Base-by-base conservation (phyloP, 768 basidiomycete genomes). In the Leccinellum albellum region DNA sequence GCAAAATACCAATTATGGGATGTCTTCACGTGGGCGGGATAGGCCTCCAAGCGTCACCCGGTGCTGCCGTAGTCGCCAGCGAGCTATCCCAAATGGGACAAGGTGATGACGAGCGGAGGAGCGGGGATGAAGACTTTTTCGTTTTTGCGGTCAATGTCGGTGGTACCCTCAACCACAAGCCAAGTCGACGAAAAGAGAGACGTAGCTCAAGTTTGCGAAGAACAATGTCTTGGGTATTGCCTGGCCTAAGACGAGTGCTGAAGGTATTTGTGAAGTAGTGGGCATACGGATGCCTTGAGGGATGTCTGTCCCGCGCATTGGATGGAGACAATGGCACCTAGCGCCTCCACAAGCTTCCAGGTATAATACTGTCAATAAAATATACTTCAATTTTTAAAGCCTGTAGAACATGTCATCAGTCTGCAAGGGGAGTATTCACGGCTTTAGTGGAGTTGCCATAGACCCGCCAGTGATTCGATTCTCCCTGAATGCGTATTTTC, bases 391-490 rank as follows among this genome's bases (percentile, higher is more conserved):
- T 32, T 4, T 32, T 32, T 13, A 4, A 13, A 32, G 12, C 31
- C 4, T 32, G 31, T 12, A 8, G 29, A 29, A 29, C 10, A 29
- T 29, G 29, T 9, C 29, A 10, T 29, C 29, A 10, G 29, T 29
- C 29, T 32, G 31, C 13, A 32, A 13, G 31, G 14, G 14, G 33
- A 33, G 15, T 33, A 6, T 3, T 3, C 44, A 45, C 6, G 46
- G 77, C 79, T 80, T 81, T 77, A 81, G 79, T 82, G 79, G 80
- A 78, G 81, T 82, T 82, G 80, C 79, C 80, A 81, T 83, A 85
- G 86, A 87, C 84, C 86, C 86, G 86, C 86, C 86, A 86, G 48
- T 85, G 85, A 85, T 87, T 87, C 85, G 83, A 87, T 87, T 86
- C 85, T 84, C 64, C 2, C 64, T 66, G 66, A 63, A 66, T 65